Conservation (phyloP, 805 yeast species). For the Schwanniomyces polymorphus region DNA sequence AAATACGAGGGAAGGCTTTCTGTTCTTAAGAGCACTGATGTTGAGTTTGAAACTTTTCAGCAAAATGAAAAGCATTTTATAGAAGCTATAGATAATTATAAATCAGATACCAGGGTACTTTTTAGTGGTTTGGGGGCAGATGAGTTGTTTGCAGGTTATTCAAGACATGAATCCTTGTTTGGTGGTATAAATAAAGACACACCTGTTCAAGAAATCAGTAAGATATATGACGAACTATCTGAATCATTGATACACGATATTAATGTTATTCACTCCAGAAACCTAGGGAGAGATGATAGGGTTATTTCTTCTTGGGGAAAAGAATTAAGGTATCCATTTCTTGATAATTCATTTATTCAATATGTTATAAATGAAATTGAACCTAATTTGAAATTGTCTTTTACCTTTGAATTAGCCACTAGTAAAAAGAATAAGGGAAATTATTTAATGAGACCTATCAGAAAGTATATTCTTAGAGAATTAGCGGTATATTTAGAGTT, state of each 20-base stretch:
- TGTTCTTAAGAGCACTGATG: constrained; percentile 6
- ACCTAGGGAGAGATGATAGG: constrained; percentile 89
- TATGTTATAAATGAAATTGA: constrained; percentile 50
- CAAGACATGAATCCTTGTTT: constrained; percentile 67
- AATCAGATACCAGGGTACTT: constrained; percentile 64
- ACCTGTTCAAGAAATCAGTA: constrained; percentile 14
- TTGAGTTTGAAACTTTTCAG: constrained; percentile 18
- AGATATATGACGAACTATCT: constrained; percentile 42
- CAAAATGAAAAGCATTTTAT: constrained; percentile 7
- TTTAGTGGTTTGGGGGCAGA: constrained; percentile 97
- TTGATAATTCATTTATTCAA: constrained; percentile 61
- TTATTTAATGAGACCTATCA: constrained; percentile 17
- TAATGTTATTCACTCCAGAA: constrained; percentile 70
- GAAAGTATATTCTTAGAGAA: constrained; percentile 61
- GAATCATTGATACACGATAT: constrained; percentile 71
- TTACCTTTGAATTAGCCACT: constrained; percentile 19
- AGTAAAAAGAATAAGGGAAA: constrained; percentile 28
- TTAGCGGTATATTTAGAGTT: constrained; percentile 57
- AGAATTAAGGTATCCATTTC: constrained; percentile 85
- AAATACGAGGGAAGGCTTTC: constrained; percentile 39
- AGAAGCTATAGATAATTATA: constrained; percentile 26
- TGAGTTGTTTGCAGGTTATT: constrained; percentile 94
- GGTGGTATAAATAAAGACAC: constrained; percentile 20
- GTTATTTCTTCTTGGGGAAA: constrained; percentile 85
- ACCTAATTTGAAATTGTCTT: constrained; percentile 43